Base-by-base conservation (phyloP, 2,329 filamentous ascomycete species). In the Alternaria panax region DNA sequence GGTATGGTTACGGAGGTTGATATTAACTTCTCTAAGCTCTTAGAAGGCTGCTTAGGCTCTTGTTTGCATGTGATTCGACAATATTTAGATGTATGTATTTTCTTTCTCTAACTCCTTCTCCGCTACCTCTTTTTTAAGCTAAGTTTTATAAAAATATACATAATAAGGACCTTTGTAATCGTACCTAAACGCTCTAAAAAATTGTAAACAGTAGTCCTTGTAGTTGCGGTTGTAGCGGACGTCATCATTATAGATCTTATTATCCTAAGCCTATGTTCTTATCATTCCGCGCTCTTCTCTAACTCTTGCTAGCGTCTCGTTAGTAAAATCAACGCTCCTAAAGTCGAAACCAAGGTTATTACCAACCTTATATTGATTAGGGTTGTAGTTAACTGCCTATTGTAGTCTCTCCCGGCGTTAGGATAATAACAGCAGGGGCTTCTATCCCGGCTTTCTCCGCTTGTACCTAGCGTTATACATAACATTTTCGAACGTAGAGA, bases 151-250 rank as follows among this genome's bases (percentile, higher is more conserved):
- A 36, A 38, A 45, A 22, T 55, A 54, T 14, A 32, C 18, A 16
- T 54, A 11, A 36, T 30, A 59, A 40, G 41, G 46, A 7, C 51
- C 57, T 30, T 59, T 59, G 14, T 46, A 18, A 16, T 45, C n/a
- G 34, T 59, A 59, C 20, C 16, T 36, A 25, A 59, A 59, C 30
- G 43, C 50, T 22, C 41, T 7, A 45, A 25, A 59, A n/a, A 56
- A 60, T 42, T 60, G 20, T 9, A 60, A 30, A 9, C 27, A 50
- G 30, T 20, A 54, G 27, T 34, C 30, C 20, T 25, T 25, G 2
- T 27, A 11, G 27, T 59, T 50, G 36, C 36, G 30, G 34, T 53
- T 27, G 14, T 59, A 12, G 20, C 43, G 36, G n/a, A 59, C 32
- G 11, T 25, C 7, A 2, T 59, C 27, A 34, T 48, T 41, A 5